These are phyloP conservation scores for Maudiozyma serrabonitensis DNA, from an alignment of 805 yeast genomes.

Conservation along the genomic window DNA sequence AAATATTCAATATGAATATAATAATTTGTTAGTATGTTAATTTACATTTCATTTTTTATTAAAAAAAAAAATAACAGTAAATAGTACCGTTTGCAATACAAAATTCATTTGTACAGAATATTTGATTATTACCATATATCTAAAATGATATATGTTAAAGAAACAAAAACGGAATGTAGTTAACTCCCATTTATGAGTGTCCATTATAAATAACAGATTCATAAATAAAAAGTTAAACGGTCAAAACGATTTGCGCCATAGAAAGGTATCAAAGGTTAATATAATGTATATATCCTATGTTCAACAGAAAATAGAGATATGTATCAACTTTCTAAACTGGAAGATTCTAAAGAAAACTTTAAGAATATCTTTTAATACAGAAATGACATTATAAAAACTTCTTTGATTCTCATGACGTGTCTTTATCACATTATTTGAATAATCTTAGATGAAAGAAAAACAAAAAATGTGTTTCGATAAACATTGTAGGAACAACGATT, in stretches of 20 bases:
- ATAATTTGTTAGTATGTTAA: not conserved
- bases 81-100: not conserved
- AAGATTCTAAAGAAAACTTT: not conserved
- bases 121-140: not conserved
- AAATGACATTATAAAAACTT: slow-evolving; percentile 1
- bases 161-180: not conserved
- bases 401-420: slow-evolving; percentile 10
- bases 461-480: not conserved
- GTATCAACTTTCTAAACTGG: not conserved
- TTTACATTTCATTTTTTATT: not conserved
- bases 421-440: not conserved
- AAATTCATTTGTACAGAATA: not conserved
- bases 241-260: slow-evolving; percentile 3
- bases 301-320: slow-evolving; percentile 7
- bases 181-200: slow-evolving; percentile 1
- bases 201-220: slow-evolving; percentile 1
- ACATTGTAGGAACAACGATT: too few relatives aligned
- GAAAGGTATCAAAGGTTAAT: slow-evolving; percentile 12
- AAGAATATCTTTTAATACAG: not conserved
- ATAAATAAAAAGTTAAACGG: not conserved
- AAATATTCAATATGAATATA: not conserved
- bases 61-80: not conserved
- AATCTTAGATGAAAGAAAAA: not conserved
- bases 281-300: slow-evolving; percentile 6
- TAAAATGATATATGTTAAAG: not conserved